These are phyloP conservation scores for Clavariopsis aquatica DNA, from an alignment of 495 filamentous ascomycete genomes.

Conservation along the genomic window DNA sequence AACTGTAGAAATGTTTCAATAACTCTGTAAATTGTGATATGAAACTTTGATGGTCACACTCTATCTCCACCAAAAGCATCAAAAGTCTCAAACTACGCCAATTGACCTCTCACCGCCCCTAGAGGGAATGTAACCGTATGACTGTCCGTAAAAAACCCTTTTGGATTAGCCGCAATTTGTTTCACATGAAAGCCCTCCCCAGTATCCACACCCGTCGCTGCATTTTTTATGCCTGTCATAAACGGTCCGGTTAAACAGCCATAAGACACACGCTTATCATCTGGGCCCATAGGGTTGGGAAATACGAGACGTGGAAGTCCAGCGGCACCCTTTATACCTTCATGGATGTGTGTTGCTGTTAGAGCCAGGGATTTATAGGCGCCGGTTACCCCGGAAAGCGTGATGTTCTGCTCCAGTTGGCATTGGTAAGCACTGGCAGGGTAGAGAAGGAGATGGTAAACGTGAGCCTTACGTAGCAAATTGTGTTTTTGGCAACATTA, in stretches of 20 bases:
- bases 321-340: slow-evolving; percentile 9
- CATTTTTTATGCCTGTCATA: slow-evolving; percentile 5
- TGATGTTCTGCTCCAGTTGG: slow-evolving; percentile 24
- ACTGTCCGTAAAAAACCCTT: slow-evolving; percentile 12
- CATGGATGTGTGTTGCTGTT: slow-evolving; percentile 21
- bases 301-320: slow-evolving; percentile 18
- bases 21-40: too few relatives aligned
- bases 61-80: too few relatives aligned
- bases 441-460: too few relatives aligned
- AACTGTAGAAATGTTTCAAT: too few relatives aligned
- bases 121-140: background rate
- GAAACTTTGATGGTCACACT: too few relatives aligned
- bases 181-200: slow-evolving; percentile 14
- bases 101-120: slow-evolving; percentile 16
- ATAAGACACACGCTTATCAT: slow-evolving; percentile 9
- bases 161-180: slow-evolving; percentile 4
- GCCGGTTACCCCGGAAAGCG: slow-evolving; percentile 16
- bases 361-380: slow-evolving; percentile 12
- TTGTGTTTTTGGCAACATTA: slow-evolving; percentile 12
- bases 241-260: slow-evolving; percentile 21
- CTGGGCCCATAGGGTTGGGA: slow-evolving; percentile 11
- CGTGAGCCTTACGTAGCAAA: slow-evolving; percentile 18
- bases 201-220: slow-evolving; percentile 8
- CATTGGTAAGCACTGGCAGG: too few relatives aligned
- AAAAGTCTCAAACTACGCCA: too few relatives aligned